phyloP scores from a whole-genome alignment of 129 eudicot species.

The Oenanthe sinensis region DNA sequence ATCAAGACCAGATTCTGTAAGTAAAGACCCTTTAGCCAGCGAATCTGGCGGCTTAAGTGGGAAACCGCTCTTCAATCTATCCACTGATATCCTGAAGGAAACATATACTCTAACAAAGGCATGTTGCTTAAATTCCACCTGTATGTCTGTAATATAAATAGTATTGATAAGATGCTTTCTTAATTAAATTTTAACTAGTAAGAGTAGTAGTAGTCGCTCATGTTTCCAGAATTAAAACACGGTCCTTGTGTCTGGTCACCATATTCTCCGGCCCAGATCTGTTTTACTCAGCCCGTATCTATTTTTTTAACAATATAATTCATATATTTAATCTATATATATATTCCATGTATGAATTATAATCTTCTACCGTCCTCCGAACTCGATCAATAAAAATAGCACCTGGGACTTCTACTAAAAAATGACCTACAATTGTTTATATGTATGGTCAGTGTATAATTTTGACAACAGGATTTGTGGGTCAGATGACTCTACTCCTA shows the following conservation, averaged over 20 bases:
- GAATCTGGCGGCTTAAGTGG: constrained; percentile 98
- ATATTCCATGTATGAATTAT: neutral
- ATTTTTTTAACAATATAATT: too few relatives aligned
- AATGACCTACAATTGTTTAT: neutral
- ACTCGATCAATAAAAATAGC: neutral
- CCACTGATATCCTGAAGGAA: constrained; percentile 70
- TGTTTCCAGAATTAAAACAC: too few relatives aligned
- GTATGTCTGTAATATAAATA: neutral
- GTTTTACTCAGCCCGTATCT: too few relatives aligned
- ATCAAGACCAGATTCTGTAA: constrained; percentile 71
- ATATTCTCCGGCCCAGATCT: too few relatives aligned
- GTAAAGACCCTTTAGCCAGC: constrained; percentile 48
- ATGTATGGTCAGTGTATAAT: neutral
- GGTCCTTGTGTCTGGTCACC: too few relatives aligned
- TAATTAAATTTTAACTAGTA: neutral
- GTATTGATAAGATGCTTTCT: neutral
- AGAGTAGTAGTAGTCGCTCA: neutral
- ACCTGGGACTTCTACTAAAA: neutral
- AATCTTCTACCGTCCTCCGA: neutral
- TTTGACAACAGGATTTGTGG: neutral
- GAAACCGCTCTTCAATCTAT: constrained; percentile 74
- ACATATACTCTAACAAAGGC: constrained; percentile 92
- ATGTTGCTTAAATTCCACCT: neutral
- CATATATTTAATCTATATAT: too few relatives aligned
- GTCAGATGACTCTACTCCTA: neutral